Base-by-base conservation (phyloP, 106 monocot species). In the Amphibolis antarctica region DNA sequence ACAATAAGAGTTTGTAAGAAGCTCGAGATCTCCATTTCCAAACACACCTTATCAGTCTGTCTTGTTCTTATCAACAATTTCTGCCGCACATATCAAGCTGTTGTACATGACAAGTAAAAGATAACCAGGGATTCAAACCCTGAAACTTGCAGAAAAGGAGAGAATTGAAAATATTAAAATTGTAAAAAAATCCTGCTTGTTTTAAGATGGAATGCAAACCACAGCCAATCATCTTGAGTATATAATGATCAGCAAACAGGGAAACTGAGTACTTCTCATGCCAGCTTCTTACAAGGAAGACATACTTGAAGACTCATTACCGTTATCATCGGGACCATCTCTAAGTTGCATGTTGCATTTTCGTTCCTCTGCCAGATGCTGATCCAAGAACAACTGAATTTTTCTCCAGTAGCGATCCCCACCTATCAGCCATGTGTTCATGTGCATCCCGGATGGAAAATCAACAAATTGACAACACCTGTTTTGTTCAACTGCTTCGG, bases 401-500 rank as follows among this genome's bases (percentile, higher is more conserved):
- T 73, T 66, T 69, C 90, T 90, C 96, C 90, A 90, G 49, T 98
- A 98, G 1, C 89, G 84, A 56, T 90, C 82, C 12, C 90, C 90
- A 42, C 84, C 86, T 67, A 84, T 76, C 20, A 72, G 44, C 96
- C 96, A 98, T 36, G 96, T 98, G 72, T 86, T 80, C 96, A 98
- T 98, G 69, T 98, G 96, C 86, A 85, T 90, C 12, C 96, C 96
- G 62, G 47, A 65, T 24, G 86, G 84, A 63, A 98, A 98, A 69
- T 90, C 96, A 62, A 87, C 68, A 75, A 90, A 90, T 23, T 76
- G 46, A 53, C 86, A 84, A 0, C 57, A 12, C 1, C 25, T 66
- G 36, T 90, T 90, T 42, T 69, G 43, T 59, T 84, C 82, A 31
- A 54, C 4, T 55, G 84, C 84, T 79, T 85, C 82, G 14, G 74